Evolutionary conservation across 768 basidiomycete genomes (phyloP).

Genomic region (Tylopilus plumbeoviolaceoides): DNA sequence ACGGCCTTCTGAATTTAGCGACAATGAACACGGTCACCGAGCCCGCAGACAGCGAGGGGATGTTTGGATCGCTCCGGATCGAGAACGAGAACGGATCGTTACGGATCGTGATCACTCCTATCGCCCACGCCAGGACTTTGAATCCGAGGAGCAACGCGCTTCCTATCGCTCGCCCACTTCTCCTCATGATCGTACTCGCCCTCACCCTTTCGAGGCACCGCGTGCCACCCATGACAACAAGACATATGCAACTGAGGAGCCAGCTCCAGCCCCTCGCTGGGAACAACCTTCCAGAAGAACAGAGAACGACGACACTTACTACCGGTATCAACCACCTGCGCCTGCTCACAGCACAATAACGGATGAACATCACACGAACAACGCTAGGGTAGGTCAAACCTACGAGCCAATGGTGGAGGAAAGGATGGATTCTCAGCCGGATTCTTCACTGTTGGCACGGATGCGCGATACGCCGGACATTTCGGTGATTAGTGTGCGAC

Average conservation of each 20-base stretch:
- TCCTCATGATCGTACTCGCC: conserved; percentile 3
- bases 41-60: conserved; percentile 23
- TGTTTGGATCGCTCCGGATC: conserved; percentile 14
- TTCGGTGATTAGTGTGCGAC: conserved; percentile 17
- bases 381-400: conserved; percentile 4
- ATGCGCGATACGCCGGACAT: conserved; percentile 18
- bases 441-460: conserved; percentile 23
- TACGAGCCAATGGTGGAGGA: conserved; percentile 15
- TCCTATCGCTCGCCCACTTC: conserved; percentile 6
- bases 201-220: conserved; percentile 1
- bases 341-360: not conserved
- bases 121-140: conserved; percentile 11
- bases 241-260: conserved; percentile 1
- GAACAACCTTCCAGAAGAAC: conserved; percentile 11
- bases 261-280: not conserved
- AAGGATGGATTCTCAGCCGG: conserved; percentile 10
- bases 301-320: conserved; percentile 10
- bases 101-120: not conserved
- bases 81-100: not conserved
- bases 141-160: conserved; percentile 13
- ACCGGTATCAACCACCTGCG: not conserved
- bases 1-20: conserved; percentile 17
- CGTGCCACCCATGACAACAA: not conserved
- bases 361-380: conserved; percentile 6
- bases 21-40: conserved; percentile 20